Percentiles rank a stretch among this genome's conserved stretches.
These are phyloP conservation scores for Gonium pectorale DNA, from an alignment of 139 green algal species.

Conservation along the genomic window DNA sequence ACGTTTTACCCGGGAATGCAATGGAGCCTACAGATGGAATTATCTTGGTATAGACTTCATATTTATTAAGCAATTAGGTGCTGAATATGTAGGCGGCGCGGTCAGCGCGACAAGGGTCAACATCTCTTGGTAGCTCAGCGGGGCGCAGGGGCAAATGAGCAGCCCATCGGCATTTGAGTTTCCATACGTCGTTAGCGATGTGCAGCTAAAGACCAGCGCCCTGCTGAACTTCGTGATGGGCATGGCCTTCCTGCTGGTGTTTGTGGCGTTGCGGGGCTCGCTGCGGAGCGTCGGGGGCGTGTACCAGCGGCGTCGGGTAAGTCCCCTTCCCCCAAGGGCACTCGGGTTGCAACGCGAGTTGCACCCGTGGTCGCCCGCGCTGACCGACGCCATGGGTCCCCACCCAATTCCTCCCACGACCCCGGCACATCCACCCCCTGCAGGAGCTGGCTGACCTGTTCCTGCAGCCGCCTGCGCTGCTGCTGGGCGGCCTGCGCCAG, in stretches of 20 bases:
- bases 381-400: too few relatives aligned
- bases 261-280: not conserved
- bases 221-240: constrained; percentile 13
- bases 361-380: too few relatives aligned
- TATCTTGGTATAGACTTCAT: too few relatives aligned
- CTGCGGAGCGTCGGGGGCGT: constrained; percentile 29
- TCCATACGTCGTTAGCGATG: constrained; percentile 24
- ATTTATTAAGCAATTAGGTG: too few relatives aligned
- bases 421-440: not conserved
- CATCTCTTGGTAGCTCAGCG: too few relatives aligned
- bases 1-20: too few relatives aligned
- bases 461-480: constrained; percentile 17
- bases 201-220: constrained; percentile 26
- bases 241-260: not conserved
- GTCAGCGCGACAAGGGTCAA: too few relatives aligned
- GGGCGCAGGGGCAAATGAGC: too few relatives aligned
- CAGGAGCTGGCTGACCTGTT: constrained; percentile 43
- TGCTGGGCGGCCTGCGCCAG: constrained; percentile 10
- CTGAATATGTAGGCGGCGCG: too few relatives aligned
- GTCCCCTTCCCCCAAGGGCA: not conserved
- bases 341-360: too few relatives aligned
- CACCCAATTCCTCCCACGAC: not conserved
- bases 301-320: constrained; percentile 24
- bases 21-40: too few relatives aligned
- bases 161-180: constrained; percentile 26